Percentiles rank a stretch among this genome's conserved stretches.
These are phyloP conservation scores for Rhodotorula sp. DNA, from an alignment of 1,284 basidiomycete genomes.

Conservation along the genomic window DNA sequence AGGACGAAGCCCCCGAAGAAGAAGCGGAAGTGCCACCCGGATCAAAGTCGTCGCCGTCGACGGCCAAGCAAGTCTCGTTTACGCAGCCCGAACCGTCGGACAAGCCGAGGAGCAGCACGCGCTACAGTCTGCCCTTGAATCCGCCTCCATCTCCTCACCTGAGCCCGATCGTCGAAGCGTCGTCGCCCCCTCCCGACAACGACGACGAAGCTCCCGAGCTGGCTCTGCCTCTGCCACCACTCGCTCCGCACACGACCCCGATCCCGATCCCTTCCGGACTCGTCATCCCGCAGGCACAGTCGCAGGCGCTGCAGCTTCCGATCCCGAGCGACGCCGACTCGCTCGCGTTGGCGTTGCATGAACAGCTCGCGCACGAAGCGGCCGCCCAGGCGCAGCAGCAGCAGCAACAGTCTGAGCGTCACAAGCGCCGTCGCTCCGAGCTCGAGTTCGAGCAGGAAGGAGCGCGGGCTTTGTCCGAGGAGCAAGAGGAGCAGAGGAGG, in stretches of 20 bases:
- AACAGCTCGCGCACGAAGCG: not conserved
- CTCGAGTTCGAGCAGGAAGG: not conserved
- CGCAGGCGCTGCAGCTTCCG: not conserved
- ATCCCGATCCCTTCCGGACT: not conserved
- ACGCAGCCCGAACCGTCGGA: not conserved
- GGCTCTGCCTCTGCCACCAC: too few species aligned
- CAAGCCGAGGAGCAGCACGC: not conserved
- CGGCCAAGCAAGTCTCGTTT: not conserved
- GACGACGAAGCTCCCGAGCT: too few species aligned
- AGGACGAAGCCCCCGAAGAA: too few species aligned
- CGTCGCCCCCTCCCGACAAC: too few species aligned
- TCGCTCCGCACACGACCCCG: too few species aligned
- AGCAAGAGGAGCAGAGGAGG: not conserved
- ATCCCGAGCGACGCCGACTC: constrained; percentile 1
- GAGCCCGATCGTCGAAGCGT: not conserved
- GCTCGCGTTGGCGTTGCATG: not conserved
- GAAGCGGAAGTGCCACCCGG: too few species aligned
- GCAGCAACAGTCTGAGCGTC: too few species aligned
- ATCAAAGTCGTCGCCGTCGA: not conserved
- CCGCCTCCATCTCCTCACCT: not conserved
- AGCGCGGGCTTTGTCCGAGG: not conserved
- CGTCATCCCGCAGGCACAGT: not conserved
- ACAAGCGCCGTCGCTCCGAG: too few species aligned
- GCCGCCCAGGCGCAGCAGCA: not conserved
- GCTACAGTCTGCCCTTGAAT: not conserved